phyloP scores from a whole-genome alignment of 768 basidiomycete genomes.

The Leccinum imitatum region DNA sequence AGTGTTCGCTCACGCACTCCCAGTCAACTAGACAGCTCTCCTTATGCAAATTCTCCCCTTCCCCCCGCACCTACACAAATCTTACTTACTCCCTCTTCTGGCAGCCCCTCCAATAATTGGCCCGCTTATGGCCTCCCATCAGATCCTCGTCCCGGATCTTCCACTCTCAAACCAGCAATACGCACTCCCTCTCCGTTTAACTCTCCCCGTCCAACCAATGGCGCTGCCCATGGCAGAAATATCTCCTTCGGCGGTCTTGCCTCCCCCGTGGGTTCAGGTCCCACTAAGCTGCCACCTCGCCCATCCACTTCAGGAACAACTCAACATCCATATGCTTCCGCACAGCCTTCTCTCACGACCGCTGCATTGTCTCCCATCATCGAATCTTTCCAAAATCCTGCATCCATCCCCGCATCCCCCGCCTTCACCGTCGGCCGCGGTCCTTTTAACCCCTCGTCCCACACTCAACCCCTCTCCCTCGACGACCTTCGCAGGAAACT shows the following conservation, averaged over 20 bases:
- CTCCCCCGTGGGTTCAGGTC: slow-evolving; percentile 37
- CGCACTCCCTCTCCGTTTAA: slow-evolving; percentile 35
- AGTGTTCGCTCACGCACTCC: slow-evolving; percentile 48
- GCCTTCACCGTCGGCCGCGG: slow-evolving; percentile 60
- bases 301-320: slow-evolving; percentile 44
- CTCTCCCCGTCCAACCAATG: slow-evolving; percentile 41
- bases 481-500: slow-evolving; percentile 82
- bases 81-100: slow-evolving; percentile 42
- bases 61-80: slow-evolving; percentile 41
- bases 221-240: slow-evolving; percentile 50
- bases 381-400: slow-evolving; percentile 49
- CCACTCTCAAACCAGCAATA: slow-evolving; percentile 39
- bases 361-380: slow-evolving; percentile 70
- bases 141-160: slow-evolving; percentile 58
- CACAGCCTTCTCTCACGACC: slow-evolving; percentile 41
- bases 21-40: slow-evolving; percentile 52
- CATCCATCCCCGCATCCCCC: slow-evolving; percentile 47
- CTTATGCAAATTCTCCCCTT: slow-evolving; percentile 43
- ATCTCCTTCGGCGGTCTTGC: slow-evolving; percentile 48
- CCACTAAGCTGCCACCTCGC: slow-evolving; percentile 44
- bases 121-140: slow-evolving; percentile 54
- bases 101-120: slow-evolving; percentile 39
- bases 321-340: slow-evolving; percentile 60
- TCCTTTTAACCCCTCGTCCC: slow-evolving; percentile 50
- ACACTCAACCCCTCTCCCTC: slow-evolving; percentile 49